Base-by-base conservation (phyloP, 2,329 filamentous ascomycete species). In the Aureobasidium sp. region DNA sequence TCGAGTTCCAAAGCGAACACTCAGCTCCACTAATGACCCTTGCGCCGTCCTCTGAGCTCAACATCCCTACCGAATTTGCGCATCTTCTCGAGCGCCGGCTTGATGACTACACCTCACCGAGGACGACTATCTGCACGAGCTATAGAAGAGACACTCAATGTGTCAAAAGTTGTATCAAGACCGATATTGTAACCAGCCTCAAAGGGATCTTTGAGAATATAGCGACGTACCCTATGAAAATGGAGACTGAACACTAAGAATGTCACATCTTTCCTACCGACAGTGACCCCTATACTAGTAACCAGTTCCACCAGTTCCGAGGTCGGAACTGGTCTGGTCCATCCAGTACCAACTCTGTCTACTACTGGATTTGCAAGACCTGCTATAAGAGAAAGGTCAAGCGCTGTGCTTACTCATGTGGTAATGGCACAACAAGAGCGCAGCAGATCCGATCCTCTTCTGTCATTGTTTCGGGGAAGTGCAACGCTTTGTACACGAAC, bases 401-500 rank as follows among this genome's bases (percentile, higher is more conserved):
- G n/a, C n/a, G n/a, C n/a, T n/a, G n/a, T n/a, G n/a, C n/a, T n/a
- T n/a, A n/a, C n/a, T n/a, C n/a, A n/a, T n/a, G n/a, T n/a, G n/a
- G n/a, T n/a, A n/a, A n/a, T n/a, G n/a, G n/a, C n/a, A n/a, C n/a
- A n/a, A n/a, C n/a, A n/a, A 86, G 80, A 4, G 84, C 87, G n/a
- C 81, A 85, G 33, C 84, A 86, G 18, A 83, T 77, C 2, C 80
- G 80, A 72, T 91, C 88, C 43, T 88, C 85, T 10, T 79, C 74
- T 0, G 82, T 85, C 76, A 89, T 79, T 36, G 79, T 75, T 50
- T 88, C 84, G 0, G 87, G 85, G 69, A 85, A 82, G 72, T 90
- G 87, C 3, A 90, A 77, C 1, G 84, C 87, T 71, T 89, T 90
- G 77, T 86, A 90, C 7, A 90, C 71, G 65, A 85, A 90, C 0